phyloP scores from a whole-genome alignment of 306 rosid species.

The Gleditsia sinensis region DNA sequence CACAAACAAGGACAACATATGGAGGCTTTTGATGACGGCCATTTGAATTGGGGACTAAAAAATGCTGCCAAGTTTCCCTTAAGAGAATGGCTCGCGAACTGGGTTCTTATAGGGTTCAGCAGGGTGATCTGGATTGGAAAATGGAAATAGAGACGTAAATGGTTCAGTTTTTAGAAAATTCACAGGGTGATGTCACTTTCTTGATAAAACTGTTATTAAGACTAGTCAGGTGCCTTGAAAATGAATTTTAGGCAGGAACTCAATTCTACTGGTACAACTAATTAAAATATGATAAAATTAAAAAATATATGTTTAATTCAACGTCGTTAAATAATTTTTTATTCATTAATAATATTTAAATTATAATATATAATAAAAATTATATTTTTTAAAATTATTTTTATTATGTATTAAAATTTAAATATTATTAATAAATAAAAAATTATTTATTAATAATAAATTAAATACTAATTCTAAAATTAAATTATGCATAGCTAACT shows the following conservation, averaged over 20 bases:
- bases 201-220: neutral
- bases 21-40: conserved; percentile 2
- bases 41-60: neutral
- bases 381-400: no score
- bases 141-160: neutral
- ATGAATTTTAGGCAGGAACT: neutral
- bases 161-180: neutral
- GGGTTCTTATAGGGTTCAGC: neutral
- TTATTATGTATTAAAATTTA: no score
- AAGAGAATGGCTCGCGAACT: neutral
- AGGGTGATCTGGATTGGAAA: neutral
- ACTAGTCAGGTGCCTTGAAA: neutral
- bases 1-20: neutral
- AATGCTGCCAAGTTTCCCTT: neutral
- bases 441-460: no score
- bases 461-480: no score
- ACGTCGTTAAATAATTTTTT: no score
- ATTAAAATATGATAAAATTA: no score
- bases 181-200: neutral
- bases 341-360: no score
- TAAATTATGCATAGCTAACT: no score
- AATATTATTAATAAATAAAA: no score
- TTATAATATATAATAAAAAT: no score
- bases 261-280: neutral
- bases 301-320: no score